Evolutionary conservation across 2,329 filamentous ascomycete genomes (phyloP).

Genomic region (Aspergillus ibericus): DNA sequence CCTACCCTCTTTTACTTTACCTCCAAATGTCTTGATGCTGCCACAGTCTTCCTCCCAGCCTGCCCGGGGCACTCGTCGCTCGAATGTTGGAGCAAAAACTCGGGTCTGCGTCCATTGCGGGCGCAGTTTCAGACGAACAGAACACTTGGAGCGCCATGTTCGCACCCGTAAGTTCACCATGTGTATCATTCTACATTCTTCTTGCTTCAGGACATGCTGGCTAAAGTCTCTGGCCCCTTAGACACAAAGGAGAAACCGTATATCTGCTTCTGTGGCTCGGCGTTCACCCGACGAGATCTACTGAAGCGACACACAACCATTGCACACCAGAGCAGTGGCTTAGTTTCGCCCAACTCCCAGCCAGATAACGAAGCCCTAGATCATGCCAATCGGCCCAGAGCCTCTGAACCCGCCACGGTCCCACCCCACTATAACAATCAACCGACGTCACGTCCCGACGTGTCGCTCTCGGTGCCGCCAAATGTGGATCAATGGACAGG

Average conservation of each 20-base stretch:
- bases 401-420: slow-evolving; percentile 17
- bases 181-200: neutral
- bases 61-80: slow-evolving; percentile 24
- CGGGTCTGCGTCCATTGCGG: slow-evolving; percentile 37
- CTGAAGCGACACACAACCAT: slow-evolving; percentile 37
- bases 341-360: slow-evolving; percentile 32
- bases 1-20: neutral
- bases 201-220: neutral
- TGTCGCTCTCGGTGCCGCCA: slow-evolving; percentile 24
- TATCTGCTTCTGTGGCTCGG: slow-evolving; percentile 37
- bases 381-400: slow-evolving; percentile 16
- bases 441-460: slow-evolving; percentile 20
- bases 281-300: slow-evolving; percentile 37
- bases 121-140: slow-evolving; percentile 35
- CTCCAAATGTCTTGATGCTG: slow-evolving; percentile 32
- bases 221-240: slow-evolving; percentile 14
- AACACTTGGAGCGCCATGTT: slow-evolving; percentile 39
- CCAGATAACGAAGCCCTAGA: slow-evolving; percentile 20
- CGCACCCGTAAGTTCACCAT: slow-evolving; percentile 32
- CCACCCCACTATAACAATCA: slow-evolving; percentile 18
- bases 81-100: slow-evolving; percentile 29
- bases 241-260: slow-evolving; percentile 41
- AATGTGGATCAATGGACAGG: slow-evolving; percentile 30
- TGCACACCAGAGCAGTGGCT: slow-evolving; percentile 31
- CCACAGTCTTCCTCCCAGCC: slow-evolving; percentile 30